Evolutionary conservation across 2,329 filamentous ascomycete species (phyloP), one percentile per base, ranked within the genome.

Genomic region (Clarireedia homoeocarpa): DNA sequence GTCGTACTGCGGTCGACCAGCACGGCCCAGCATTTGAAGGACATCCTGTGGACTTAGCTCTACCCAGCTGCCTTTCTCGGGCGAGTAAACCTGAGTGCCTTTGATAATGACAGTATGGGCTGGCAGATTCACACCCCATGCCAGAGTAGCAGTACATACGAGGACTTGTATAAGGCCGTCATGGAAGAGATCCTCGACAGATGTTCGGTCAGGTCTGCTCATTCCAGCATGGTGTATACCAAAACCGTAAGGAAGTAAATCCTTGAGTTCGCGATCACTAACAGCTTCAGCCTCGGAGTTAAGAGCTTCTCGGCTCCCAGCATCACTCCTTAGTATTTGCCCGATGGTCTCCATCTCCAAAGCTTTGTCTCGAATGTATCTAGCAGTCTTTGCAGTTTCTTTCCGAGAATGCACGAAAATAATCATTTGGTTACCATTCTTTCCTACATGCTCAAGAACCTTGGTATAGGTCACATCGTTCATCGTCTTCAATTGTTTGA

Each of bases 101-200:
- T 99, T 99, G 77, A 99, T 99, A 69, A 99, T 92, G 67, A 99
- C 94, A 0, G 94, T 97, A 69, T 99, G 94, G 2, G 94, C 94
- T 4, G 94, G 94, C 68, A 99, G 75, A 72, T 99, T 99, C 69
- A 99, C 94, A 83, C 94, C 94, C 94, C 94, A 99, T 24, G 94
- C 94, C 53, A 99, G 78, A n/a, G 94, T 99, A 40, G 95, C 92
- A 40, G 94, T 99, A 73, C 91, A 97, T 38, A 97, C 92, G 51
- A 99, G 83, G 1, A 99, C 94, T 70, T 96, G 91, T 39, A 99
- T 89, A 34, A 88, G 85, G 59, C 92, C 92, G 69, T 91, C 88
- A 46, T 88, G 84, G 67, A 99, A 99, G 23, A 99, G 81, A 69
- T 96, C 92, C 69, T 97, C 92, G 12, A 99, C 94, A 50, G 92